Conservation (phyloP, 2,329 filamentous ascomycete species). For the Ophiobolus disseminans region DNA sequence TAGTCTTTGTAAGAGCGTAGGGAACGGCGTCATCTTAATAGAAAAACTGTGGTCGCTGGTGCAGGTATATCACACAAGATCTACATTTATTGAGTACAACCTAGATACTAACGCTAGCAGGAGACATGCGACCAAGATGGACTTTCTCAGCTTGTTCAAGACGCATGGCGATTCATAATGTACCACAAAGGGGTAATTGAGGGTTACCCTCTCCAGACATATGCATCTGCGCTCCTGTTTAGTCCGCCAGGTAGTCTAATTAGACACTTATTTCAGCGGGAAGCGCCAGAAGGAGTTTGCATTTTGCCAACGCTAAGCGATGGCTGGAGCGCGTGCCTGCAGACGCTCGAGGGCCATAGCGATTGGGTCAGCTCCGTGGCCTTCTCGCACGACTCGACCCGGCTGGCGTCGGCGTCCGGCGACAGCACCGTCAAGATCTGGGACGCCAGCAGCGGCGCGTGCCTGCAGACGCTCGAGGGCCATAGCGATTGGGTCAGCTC, state of each 20-base stretch:
- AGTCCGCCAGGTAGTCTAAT: conserved; percentile 25
- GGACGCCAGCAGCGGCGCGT: conserved; percentile 14
- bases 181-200: conserved; percentile 28
- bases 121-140: background rate
- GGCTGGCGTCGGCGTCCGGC: conserved; percentile 8
- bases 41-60: conserved; percentile 6
- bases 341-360: conserved; percentile 32
- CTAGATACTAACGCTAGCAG: conserved; percentile 4
- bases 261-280: conserved; percentile 15
- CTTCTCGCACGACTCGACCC: no score
- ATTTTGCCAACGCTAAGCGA: conserved; percentile 14
- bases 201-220: conserved; percentile 29
- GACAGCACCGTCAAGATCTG: conserved; percentile 13
- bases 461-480: conserved; percentile 19
- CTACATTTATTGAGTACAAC: background rate
- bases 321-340: conserved; percentile 18
- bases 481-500: conserved; percentile 15
- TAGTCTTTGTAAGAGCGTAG: conserved; percentile 11
- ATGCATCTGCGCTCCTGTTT: conserved; percentile 31
- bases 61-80: background rate
- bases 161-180: conserved; percentile 29
- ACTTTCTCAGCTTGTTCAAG: conserved; percentile 14
- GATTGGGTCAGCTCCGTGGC: conserved; percentile 16
- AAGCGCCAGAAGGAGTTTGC: conserved; percentile 22
- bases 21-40: conserved; percentile 10